Evolutionary conservation across 108 stramenopile genomes (phyloP).

Genomic region (Pseudonitzschia multistriata): DNA sequence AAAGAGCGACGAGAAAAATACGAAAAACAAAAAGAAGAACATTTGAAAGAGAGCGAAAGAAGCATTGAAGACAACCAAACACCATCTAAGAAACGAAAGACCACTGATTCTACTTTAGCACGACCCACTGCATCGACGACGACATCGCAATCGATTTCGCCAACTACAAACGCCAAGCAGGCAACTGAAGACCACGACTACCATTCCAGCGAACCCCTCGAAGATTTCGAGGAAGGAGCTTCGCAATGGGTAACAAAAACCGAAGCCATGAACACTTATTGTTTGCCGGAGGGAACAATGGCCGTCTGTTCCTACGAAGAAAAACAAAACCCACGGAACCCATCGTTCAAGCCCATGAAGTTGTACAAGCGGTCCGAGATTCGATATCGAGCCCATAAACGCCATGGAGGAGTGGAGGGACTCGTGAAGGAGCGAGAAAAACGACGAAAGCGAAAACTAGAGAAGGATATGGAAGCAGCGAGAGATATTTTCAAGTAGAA

Average conservation of each 20-base stretch:
- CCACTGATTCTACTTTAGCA: not conserved
- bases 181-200: constrained; percentile 30
- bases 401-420: constrained; percentile 74
- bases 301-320: constrained; percentile 67
- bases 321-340: constrained; percentile 67
- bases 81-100: constrained; percentile 15
- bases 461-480: constrained; percentile 60
- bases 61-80: constrained; percentile 1
- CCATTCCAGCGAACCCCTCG: constrained; percentile 30
- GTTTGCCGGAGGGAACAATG: constrained; percentile 77
- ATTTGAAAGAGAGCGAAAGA: constrained; percentile 14
- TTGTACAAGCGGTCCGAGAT: constrained; percentile 67
- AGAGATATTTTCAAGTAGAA: constrained; percentile 57
- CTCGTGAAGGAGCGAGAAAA: constrained; percentile 59
- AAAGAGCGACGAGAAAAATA: constrained; percentile 41
- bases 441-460: constrained; percentile 54
- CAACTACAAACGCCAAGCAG: constrained; percentile 1
- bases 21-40: constrained; percentile 28
- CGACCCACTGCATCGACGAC: not conserved
- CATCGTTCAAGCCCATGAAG: constrained; percentile 70
- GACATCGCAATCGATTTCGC: constrained; percentile 3
- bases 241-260: constrained; percentile 66
- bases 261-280: constrained; percentile 71
- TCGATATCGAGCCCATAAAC: constrained; percentile 56
- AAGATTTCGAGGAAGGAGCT: constrained; percentile 73